These are phyloP conservation scores for Xerocomellus dryophilus DNA, from an alignment of 768 basidiomycete species.

Conservation along the genomic window DNA sequence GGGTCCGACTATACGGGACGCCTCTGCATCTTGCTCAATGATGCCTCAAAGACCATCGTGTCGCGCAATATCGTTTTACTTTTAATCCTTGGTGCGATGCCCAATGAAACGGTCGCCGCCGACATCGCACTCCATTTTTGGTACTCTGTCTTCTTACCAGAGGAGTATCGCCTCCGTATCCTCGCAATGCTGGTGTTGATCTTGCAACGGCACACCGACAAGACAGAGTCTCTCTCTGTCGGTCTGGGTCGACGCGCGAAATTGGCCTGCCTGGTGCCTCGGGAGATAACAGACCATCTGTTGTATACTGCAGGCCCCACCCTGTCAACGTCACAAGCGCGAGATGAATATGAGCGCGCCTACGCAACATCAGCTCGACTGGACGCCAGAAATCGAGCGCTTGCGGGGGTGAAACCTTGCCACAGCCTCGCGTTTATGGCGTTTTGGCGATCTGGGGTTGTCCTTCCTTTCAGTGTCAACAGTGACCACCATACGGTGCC, in stretches of 20 bases:
- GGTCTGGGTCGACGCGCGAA: slow-evolving; percentile 13
- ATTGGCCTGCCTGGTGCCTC: slow-evolving; percentile 23
- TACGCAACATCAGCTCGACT: slow-evolving; percentile 34
- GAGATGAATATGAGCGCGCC: slow-evolving; percentile 30
- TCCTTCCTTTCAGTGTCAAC: slow-evolving; percentile 43
- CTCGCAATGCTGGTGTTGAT: slow-evolving; percentile 16
- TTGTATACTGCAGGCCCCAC: slow-evolving; percentile 26
- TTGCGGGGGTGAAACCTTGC: slow-evolving; percentile 35
- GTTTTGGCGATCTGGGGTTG: slow-evolving; percentile 40
- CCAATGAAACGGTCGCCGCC: slow-evolving; percentile 33
- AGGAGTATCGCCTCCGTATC: slow-evolving; percentile 26
- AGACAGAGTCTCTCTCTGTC: slow-evolving; percentile 12
- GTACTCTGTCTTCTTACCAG: slow-evolving; percentile 43
- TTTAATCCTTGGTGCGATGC: slow-evolving; percentile 35
- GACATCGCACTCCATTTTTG: slow-evolving; percentile 48
- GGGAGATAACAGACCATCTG: slow-evolving; percentile 27
- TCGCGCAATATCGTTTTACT: slow-evolving; percentile 42
- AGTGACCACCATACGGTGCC: slow-evolving; percentile 37
- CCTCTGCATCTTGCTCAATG: slow-evolving; percentile 42
- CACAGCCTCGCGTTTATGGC: slow-evolving; percentile 41
- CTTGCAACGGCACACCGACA: slow-evolving; percentile 12
- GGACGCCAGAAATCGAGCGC: slow-evolving; percentile 42
- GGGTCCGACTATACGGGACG: slow-evolving; percentile 39
- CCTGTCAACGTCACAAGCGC: slow-evolving; percentile 20
- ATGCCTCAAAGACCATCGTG: slow-evolving; percentile 28